Evolutionary conservation across 1,284 basidiomycete genomes (phyloP), one percentile per base, ranked within the genome.

Genomic region (Marasmius fiardii): DNA sequence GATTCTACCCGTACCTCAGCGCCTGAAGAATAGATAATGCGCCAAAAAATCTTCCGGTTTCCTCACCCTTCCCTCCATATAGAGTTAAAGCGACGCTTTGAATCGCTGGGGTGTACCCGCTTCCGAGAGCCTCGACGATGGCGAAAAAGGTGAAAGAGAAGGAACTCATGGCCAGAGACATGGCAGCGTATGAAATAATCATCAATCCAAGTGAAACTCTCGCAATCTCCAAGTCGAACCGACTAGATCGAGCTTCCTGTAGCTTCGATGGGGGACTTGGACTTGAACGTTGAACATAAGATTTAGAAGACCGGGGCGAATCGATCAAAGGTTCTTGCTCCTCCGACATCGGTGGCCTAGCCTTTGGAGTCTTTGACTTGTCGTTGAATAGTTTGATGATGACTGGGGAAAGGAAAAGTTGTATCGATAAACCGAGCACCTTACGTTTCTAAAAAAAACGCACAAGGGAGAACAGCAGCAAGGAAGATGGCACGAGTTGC

Each of bases 11-110:
- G 35, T 58, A 88, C 88, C 79, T 74, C 31, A 91, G 63, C 1
- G 85, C 77, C 60, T 87, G 81, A 10, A 92, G 63, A 35, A 92
- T 86, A 57, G 83, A 83, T 56, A 92, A 62, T 2, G 82, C 85
- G 16, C 90, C 90, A 64, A 91, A 92, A 14, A 93, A 71, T 59
- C 74, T 75, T 1, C 87, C 89, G 4, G 74, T 67, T 65, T 89
- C 85, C 28, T 31, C 20, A 2, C 79, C 78, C 20, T 72, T 71
- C 24, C 71, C 68, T 26, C 72, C 69, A 62, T 86, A 87, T 50
- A 91, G 67, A 31, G 83, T 79, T 39, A 93, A 67, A 1, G 88
- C 81, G 43, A 89, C 76, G 41, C 84, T 84, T 60, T 90, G 85
- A 1, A 81, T 56, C 0, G 86, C 83, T 7, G 91, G 90, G 20